Evolutionary conservation across 805 yeast genomes (phyloP).

Genomic region (Starmerella geochares): DNA sequence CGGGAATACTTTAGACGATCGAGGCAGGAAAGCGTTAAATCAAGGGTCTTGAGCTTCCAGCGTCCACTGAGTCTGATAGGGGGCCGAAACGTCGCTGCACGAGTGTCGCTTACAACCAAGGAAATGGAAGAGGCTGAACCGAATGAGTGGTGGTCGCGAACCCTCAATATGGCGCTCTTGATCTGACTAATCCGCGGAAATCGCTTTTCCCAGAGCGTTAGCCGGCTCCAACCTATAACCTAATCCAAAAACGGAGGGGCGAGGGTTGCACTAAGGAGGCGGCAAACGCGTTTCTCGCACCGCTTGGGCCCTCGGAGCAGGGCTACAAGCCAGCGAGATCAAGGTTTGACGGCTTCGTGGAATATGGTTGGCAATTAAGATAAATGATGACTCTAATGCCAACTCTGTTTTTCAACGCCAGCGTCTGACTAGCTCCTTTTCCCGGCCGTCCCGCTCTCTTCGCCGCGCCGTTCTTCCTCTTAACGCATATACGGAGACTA

Average conservation of each 20-base stretch:
- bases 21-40: neutral
- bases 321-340: too few relatives aligned
- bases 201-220: neutral
- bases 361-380: neutral
- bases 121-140: conserved; percentile 6
- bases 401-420: neutral
- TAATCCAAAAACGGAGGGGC: neutral
- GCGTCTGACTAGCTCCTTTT: neutral
- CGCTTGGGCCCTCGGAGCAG: too few relatives aligned
- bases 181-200: neutral
- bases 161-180: neutral
- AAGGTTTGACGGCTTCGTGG: neutral
- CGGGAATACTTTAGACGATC: neutral
- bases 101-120: neutral
- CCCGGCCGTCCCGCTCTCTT: neutral
- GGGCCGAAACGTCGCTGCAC: neutral
- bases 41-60: neutral
- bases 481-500: too few relatives aligned
- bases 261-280: neutral
- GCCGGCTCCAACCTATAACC: conserved; percentile 2
- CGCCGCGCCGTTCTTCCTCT: neutral
- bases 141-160: neutral
- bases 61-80: conserved; percentile 1
- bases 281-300: neutral
- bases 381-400: neutral